These are phyloP conservation scores for Leccinum obscurum DNA, from an alignment of 768 basidiomycete genomes.

Conservation along the genomic window DNA sequence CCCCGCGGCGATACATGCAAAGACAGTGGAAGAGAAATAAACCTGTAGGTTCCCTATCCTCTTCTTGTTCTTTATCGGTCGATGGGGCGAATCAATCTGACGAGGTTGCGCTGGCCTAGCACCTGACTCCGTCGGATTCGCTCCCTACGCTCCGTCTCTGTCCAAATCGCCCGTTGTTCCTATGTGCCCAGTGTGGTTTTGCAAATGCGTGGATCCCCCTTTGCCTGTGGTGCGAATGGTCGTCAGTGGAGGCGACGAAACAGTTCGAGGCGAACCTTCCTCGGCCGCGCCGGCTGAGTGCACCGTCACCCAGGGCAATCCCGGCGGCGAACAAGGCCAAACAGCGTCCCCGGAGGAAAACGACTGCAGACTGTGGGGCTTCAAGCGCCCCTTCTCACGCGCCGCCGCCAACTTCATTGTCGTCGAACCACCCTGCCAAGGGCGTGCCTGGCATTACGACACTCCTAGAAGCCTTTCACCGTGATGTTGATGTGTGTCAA, in stretches of 20 bases:
- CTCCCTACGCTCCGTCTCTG: constrained; percentile 45
- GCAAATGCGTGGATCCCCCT: constrained; percentile 48
- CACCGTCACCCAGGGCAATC: constrained; percentile 19
- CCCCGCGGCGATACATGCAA: constrained; percentile 37
- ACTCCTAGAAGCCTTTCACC: constrained; percentile 23
- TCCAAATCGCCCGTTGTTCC: constrained; percentile 44
- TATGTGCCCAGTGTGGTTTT: constrained; percentile 48
- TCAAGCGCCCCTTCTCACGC: constrained; percentile 25
- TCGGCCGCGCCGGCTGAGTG: constrained; percentile 35
- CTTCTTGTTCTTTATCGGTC: constrained; percentile 9
- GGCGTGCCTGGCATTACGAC: constrained; percentile 32
- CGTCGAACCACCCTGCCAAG: constrained; percentile 1
- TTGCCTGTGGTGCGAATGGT: constrained; percentile 54
- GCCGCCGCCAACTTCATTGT: constrained; percentile 18
- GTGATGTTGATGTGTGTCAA: constrained; percentile 20
- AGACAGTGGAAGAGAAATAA: constrained; percentile 46
- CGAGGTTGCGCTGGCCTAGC: constrained; percentile 28
- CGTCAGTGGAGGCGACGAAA: constrained; percentile 40
- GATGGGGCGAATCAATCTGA: constrained; percentile 16
- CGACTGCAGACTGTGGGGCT: constrained; percentile 22
- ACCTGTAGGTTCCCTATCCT: constrained; percentile 30
- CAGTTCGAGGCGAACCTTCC: constrained; percentile 41
- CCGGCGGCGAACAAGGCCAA: constrained; percentile 13
- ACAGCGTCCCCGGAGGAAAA: constrained; percentile 13
- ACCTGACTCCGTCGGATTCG: constrained; percentile 46